Evolutionary conservation across 345 rosid species (phyloP), one percentile per base, ranked within the genome.

Genomic region (Linum usitatissimum): DNA sequence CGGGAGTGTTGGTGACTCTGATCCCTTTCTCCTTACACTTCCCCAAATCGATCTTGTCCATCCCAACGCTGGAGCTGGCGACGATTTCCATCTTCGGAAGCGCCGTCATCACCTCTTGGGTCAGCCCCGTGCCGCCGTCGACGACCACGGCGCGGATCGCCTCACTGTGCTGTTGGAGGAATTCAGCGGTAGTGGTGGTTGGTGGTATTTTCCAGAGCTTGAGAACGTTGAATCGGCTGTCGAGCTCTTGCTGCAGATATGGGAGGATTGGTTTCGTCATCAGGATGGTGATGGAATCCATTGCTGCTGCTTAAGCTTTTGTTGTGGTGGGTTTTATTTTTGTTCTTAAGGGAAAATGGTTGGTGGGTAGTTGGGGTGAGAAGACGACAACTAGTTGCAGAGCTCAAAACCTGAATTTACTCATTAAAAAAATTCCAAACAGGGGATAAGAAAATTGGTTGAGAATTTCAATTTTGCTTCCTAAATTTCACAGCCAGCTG

Each of bases 71-170:
- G 76, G 53, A 84, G 73, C 83, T 84, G 51, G 96, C 57, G 30
- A 85, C 84, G 10, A 89, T 87, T 80, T 89, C 95, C 40, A 89
- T 75, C 58, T 74, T 78, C 9, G 97, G 93, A 45, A 45, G 51
- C 17, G 51, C 51, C 1, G 51, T 13, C 51, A 45, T 45, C 9
- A 89, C 77, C 19, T 78, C 70, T 5, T 71, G 80, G 62, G 85
- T 87, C 68, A 87, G 77, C 18, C 98, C 95, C 20, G 65, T 68
- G 3, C 8, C 34, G 51, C 83, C 61, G 67, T 62, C 78, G 18
- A 88, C 93, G 5, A 87, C 96, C 56, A 87, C 88, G n/a, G 96
- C 98, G 23, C 80, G 85, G 78, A 92, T 89, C 12, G 75, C 75
- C 51, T 19, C 45, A 48, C 80, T 71, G 62, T 81, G 63, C 9